phyloP scores from a whole-genome alignment of 208 protist genomes.

The Histomonas meleagridis region DNA sequence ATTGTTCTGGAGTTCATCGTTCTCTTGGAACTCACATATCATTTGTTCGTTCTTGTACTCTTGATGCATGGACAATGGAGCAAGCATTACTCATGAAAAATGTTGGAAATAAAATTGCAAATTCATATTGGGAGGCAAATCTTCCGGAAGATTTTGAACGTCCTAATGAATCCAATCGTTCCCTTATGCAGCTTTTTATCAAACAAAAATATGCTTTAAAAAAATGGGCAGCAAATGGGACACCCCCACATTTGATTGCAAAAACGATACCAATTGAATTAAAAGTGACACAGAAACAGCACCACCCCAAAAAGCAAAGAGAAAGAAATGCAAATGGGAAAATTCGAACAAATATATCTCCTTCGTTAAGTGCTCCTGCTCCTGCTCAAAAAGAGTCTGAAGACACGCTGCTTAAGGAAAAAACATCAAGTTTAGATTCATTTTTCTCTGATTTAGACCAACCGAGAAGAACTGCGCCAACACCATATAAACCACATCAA shows the following conservation, averaged over 20 bases:
- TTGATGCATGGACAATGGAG: conserved; percentile 44
- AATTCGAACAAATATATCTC: no score
- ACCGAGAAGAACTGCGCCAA: no score
- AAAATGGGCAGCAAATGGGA: neutral
- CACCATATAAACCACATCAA: no score
- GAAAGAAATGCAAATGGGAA: no score
- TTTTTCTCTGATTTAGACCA: no score
- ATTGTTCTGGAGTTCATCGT: conserved; percentile 52
- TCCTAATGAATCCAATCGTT: neutral
- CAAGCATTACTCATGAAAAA: conserved; percentile 39
- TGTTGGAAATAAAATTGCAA: conserved; percentile 22
- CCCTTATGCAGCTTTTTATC: neutral
- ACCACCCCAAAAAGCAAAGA: no score
- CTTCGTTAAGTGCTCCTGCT: no score
- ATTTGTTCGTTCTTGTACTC: conserved; percentile 46
- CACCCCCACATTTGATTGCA: neutral
- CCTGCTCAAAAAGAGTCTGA: no score
- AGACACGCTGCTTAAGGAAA: no score
- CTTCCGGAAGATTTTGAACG: neutral
- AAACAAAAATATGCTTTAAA: neutral
- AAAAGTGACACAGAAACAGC: no score
- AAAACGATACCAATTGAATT: no score
- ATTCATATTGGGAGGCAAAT: conserved; percentile 12
- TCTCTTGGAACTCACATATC: conserved; percentile 52
- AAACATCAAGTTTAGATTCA: no score